These are phyloP conservation scores for Takakia lepidozioides DNA, from an alignment of 225 moss, liverwort and hornwort species.

Conservation along the genomic window DNA sequence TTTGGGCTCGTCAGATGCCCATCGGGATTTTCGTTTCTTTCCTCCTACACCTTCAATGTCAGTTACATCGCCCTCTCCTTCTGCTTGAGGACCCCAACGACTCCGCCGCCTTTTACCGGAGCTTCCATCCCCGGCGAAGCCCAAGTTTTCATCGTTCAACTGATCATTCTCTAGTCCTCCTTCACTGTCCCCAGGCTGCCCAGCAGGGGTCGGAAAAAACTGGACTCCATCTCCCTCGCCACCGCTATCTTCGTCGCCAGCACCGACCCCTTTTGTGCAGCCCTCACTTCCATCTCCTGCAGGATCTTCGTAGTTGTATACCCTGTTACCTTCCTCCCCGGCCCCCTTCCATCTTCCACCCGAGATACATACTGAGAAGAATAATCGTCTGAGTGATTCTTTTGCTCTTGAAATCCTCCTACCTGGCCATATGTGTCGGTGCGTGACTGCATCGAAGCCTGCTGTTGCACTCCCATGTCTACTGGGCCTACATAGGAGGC, in stretches of 20 bases:
- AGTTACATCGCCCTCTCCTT: constrained; percentile 75
- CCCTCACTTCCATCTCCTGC: constrained; percentile 32
- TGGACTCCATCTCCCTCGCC: constrained; percentile 15
- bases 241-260: constrained; percentile 18
- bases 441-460: constrained; percentile 15
- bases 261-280: constrained; percentile 25
- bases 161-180: constrained; percentile 25
- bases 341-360: constrained; percentile 8
- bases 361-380: constrained; percentile 8
- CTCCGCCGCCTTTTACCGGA: constrained; percentile 91
- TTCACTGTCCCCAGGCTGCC: constrained; percentile 12
- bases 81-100: constrained; percentile 90
- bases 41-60: constrained; percentile 68
- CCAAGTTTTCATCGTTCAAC: constrained; percentile 36
- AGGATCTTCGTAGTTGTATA: constrained; percentile 27
- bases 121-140: constrained; percentile 50
- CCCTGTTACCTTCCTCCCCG: constrained; percentile 16
- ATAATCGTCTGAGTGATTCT: constrained; percentile 30
- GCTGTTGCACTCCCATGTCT: too few species aligned
- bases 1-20: constrained; percentile 96
- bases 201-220: constrained; percentile 17
- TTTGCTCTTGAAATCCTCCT: too few species aligned
- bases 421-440: constrained; percentile 18
- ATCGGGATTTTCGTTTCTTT: constrained; percentile 96
- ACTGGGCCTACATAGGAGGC: too few species aligned